Conservation (phyloP, 305 asterid genomes). For the Fraxinus greggii region DNA sequence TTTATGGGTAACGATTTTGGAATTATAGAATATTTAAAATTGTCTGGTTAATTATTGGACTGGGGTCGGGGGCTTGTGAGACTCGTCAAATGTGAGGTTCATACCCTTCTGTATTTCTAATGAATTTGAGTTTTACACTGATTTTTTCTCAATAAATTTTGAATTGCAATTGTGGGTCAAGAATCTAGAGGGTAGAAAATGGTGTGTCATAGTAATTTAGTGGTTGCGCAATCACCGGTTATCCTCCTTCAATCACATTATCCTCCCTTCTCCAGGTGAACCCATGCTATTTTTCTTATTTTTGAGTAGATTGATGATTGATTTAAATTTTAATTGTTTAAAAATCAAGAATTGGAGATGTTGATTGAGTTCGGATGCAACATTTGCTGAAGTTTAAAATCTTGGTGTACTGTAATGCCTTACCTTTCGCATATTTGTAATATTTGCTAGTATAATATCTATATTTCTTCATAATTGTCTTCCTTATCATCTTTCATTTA, state of each 20-base stretch:
- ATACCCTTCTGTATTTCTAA: not conserved
- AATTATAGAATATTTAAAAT: too few species aligned
- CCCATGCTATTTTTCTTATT: not conserved
- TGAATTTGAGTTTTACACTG: not conserved
- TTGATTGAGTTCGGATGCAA: not conserved
- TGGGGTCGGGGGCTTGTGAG: not conserved
- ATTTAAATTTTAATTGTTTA: not conserved
- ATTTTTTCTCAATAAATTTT: not conserved
- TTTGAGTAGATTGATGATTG: not conserved
- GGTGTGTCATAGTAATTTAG: slow-evolving; percentile 36
- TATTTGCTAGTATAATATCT: not conserved
- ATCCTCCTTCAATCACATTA: slow-evolving; percentile 31
- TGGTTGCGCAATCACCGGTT: slow-evolving; percentile 46
- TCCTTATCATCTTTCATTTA: not conserved
- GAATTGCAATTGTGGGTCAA: not conserved
- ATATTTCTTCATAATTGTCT: not conserved
- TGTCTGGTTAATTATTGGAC: not conserved
- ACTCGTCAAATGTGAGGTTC: not conserved
- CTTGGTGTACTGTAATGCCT: not conserved
- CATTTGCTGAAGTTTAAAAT: not conserved
- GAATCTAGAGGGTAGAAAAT: slow-evolving; percentile 17
- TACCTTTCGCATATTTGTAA: not conserved
- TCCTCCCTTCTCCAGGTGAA: slow-evolving; percentile 41
- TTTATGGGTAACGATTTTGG: too few species aligned
- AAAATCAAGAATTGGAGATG: not conserved